Base-by-base conservation (phyloP, 2,329 filamentous ascomycete species). In the Myriosclerotinia curreyana region DNA sequence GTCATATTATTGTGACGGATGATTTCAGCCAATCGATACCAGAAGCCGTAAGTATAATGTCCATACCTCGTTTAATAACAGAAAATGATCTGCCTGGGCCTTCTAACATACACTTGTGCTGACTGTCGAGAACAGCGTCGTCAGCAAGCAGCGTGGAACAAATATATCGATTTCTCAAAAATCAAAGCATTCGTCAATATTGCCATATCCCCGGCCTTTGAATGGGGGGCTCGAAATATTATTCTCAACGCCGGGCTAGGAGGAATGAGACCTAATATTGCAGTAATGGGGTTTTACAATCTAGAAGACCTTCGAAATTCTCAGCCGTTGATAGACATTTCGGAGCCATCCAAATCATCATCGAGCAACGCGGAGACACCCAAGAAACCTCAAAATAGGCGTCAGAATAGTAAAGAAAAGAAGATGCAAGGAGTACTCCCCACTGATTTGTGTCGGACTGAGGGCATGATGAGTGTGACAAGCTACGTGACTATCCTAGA, bases 161-260 rank as follows among this genome's bases (percentile, higher is more conserved):
- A 89, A 70, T 93, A 93, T 68, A 94, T 96, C 54, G 91, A 96
- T 71, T 92, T 87, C 68, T 92, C 90, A 0, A 87, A 85, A 70
- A 92, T 96, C 73, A 96, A 96, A 75, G 92, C 92, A 0, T 96
- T 96, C 73, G 88, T 96, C 15, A 93, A 96, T 70, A 84, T 96
- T 60, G 86, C 90, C 17, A 90, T 96, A 74, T 91, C 91, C 1
- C 92, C 92, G 0, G 85, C 86, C 3, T 85, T 93, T 38, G 92
- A 90, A 71, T 96, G 92, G 92, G 92, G 92, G 0, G 84, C 91
- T 28, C 83, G 92, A 25, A 96, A 96, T 71, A 80, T 96, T 53
- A 89, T 95, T 11, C 77, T 96, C 12, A 90, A 89, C 14, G 89
- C 92, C 20, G 92, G 92, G 0, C 78, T 96, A 2, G 92, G 92